These are phyloP conservation scores for Solanum pinnatisectum DNA, from an alignment of 257 asterid species.

Conservation along the genomic window DNA sequence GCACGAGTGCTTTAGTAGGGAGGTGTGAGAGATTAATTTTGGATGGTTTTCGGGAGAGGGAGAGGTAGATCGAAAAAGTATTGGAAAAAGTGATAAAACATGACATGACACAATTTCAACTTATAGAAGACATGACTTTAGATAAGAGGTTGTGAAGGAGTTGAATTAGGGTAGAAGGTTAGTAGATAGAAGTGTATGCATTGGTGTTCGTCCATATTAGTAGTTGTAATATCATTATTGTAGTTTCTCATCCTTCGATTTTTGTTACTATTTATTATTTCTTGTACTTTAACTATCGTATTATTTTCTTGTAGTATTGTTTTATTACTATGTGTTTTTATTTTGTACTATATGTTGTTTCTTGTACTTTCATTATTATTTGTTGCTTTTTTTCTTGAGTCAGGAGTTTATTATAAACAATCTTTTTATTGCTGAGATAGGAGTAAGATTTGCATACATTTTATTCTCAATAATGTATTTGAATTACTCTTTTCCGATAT, in stretches of 20 bases:
- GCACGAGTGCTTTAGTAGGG: rapidly evolving
- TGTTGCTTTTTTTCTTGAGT: not conserved
- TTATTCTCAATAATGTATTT: too few relatives aligned
- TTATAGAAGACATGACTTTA: not conserved
- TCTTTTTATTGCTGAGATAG: rapidly evolving
- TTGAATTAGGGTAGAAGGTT: not conserved
- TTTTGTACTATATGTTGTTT: not conserved
- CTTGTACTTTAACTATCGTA: not conserved
- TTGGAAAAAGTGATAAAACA: not conserved
- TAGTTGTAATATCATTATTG: too few relatives aligned
- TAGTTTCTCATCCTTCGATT: not conserved
- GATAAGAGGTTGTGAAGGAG: not conserved
- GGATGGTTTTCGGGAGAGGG: too few relatives aligned
- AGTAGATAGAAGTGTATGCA: not conserved
- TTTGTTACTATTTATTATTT: too few relatives aligned
- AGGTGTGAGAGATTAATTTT: not conserved
- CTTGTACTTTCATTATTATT: not conserved
- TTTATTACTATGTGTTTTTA: too few relatives aligned
- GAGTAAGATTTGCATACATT: too few relatives aligned
- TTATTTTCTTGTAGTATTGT: too few relatives aligned
- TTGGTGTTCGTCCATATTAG: not conserved
- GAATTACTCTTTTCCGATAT: too few relatives aligned
- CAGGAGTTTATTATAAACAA: not conserved
- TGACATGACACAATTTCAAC: not conserved
- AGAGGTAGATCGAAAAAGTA: not conserved